Evolutionary conservation across 2,329 filamentous ascomycete species (phyloP).

Genomic region (Fusarium duplospermum): DNA sequence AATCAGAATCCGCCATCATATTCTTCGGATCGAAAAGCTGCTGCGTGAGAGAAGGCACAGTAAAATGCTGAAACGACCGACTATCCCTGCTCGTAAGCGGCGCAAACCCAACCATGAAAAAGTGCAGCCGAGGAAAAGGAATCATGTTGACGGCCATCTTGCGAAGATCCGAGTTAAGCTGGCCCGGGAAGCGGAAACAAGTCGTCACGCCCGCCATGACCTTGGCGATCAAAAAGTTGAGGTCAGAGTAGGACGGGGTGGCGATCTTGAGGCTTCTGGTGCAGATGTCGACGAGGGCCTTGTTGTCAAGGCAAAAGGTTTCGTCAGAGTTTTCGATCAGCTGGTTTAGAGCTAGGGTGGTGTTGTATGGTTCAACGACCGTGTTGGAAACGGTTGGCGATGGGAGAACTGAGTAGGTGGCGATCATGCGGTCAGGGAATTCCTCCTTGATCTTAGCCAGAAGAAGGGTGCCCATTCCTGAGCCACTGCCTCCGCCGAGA

Average conservation of each 20-base stretch:
- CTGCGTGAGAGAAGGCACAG: conserved; percentile 97
- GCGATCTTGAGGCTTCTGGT: conserved; percentile 99
- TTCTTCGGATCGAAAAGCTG: conserved; percentile 99
- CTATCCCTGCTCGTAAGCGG: conserved; percentile 88
- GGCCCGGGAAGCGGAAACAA: conserved; percentile 97
- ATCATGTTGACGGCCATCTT: conserved; percentile 99
- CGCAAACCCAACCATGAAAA: conserved; percentile 99
- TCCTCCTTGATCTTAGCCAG: conserved; percentile 99
- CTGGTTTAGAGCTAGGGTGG: conserved; percentile 98
- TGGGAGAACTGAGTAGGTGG: conserved; percentile 97
- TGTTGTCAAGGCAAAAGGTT: conserved; percentile 99
- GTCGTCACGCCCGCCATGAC: conserved; percentile 99
- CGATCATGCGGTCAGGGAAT: conserved; percentile 99
- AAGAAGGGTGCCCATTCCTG: conserved; percentile 98
- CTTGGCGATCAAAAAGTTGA: conserved; percentile 98
- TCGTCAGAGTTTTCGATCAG: conserved; percentile 99
- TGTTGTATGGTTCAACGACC: conserved; percentile 99
- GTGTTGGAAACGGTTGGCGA: conserved; percentile 99
- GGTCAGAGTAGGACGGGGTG: conserved; percentile 97
- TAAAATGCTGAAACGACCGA: conserved; percentile 95
- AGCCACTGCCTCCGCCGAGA: conserved; percentile 99
- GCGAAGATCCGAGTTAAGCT: conserved; percentile 99
- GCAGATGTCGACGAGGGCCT: conserved; percentile 99
- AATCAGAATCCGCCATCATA: conserved; percentile 99
- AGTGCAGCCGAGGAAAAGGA: conserved; percentile 99